Base-by-base conservation (phyloP, 2,329 filamentous ascomycete genomes). In the Emmonsiellopsis sp. region DNA sequence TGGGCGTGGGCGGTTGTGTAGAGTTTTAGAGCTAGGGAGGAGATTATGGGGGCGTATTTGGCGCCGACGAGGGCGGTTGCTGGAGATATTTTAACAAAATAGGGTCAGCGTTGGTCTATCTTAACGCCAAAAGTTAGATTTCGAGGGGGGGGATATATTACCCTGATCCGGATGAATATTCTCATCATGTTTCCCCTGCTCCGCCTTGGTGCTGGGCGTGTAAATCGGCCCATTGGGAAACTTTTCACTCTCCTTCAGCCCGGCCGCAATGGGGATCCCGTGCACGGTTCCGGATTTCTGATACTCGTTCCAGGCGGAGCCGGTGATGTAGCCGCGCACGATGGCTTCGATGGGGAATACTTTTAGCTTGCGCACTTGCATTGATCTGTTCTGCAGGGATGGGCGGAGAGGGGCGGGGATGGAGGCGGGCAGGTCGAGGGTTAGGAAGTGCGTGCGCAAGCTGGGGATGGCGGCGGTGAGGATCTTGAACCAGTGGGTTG, bases 311-410 rank as follows among this genome's bases (percentile, higher is more conserved):
- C 88, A 95, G 0, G 87, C 89, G 45, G 83, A 87, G 43, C 90
- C 90, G 5, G 90, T 90, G 66, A 95, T 83, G 74, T 95, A 95
- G 60, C 90, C 90, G 54, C 89, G 83, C n/a, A 94, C 87, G 57
- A 92, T 92, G 43, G 84, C 86, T 71, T 92, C 87, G 57, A 94
- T 77, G 27, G 87, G 87, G 55, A 94, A 82, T 58, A 93, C 82
- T 62, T 84, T 80, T 54, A 89, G 77, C 58, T 82, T 82, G 57
- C 84, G 82, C 53, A 92, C 86, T 59, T 83, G 80, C 89, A 95
- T 94, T 66, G 80, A 83, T 55, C 89, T 84, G 61, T 80, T 76
- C 52, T 80, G 77, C 46, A 85, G 72, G 39, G 79, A 69, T 13
- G 72, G 68, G 21, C 71, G 75, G 55, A 86, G 77, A 1, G 67